Percentiles rank a stretch among this genome's conserved stretches.
These are phyloP conservation scores for Paralagenidium karlingii DNA, from an alignment of 352 stramenopile genomes.

Conservation along the genomic window DNA sequence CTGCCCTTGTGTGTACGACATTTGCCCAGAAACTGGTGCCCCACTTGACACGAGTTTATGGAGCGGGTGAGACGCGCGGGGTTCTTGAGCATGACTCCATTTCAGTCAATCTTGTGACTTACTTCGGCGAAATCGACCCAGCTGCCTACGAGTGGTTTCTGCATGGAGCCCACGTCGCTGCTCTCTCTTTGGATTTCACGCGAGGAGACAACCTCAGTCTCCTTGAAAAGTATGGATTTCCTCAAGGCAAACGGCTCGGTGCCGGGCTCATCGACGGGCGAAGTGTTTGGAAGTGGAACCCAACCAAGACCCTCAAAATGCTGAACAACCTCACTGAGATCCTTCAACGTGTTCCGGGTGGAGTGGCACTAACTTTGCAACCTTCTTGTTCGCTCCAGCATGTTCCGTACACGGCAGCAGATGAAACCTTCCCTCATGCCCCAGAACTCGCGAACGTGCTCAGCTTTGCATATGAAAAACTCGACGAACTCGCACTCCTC, in stretches of 20 bases:
- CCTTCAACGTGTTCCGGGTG: too few species aligned
- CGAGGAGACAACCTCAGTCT: conserved; percentile 76
- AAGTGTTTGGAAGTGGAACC: conserved; percentile 87
- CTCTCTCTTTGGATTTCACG: conserved; percentile 87
- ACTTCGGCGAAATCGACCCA: conserved; percentile 85
- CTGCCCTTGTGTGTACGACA: conserved; percentile 66
- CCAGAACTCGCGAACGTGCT: conserved; percentile 61
- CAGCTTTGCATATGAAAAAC: conserved; percentile 86
- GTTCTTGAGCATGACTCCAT: conserved; percentile 50
- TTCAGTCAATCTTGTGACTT: conserved; percentile 66
- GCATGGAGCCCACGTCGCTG: conserved; percentile 41
- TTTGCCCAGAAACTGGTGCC: conserved; percentile 35
- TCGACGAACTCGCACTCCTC: conserved; percentile 75
- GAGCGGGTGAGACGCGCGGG: conserved; percentile 28
- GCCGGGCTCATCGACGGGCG: conserved; percentile 83
- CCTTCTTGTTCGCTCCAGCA: conserved; percentile 85
- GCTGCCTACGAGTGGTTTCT: conserved; percentile 86
- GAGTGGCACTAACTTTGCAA: conserved; percentile 66
- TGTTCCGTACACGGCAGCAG: conserved; percentile 79
- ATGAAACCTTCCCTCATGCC: conserved; percentile 51
- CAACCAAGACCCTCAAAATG: conserved; percentile 29
- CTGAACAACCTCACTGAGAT: conserved; percentile 52
- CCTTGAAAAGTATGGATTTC: conserved; percentile 80
- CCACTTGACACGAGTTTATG: conserved; percentile 56
- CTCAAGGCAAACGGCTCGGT: conserved; percentile 71